Base-by-base conservation (phyloP, 805 yeast species). In the Nakazawaea populi region DNA sequence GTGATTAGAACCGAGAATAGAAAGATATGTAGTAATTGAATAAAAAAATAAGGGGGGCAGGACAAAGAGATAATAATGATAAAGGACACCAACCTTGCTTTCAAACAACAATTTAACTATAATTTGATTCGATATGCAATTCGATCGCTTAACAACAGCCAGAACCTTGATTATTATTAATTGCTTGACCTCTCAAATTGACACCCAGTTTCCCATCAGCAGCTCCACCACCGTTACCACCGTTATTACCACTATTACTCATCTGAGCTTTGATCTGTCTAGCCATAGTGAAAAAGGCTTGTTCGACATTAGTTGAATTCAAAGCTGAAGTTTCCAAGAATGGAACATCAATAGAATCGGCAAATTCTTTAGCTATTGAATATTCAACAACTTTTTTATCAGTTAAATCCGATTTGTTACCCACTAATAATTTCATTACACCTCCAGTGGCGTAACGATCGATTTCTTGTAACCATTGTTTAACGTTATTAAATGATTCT, bases 401-500 rank as follows among this genome's bases (percentile, higher is more conserved):
- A 47, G 86, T 78, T 68, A 94, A 76, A 72, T 92, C 99, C 53
- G 96, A 90, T 76, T 92, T 92, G 76, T 92, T 92, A 62, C 99
- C 99, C 47, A 92, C 98, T 58, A 92, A 77, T 66, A 92, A 77
- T 75, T 92, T 92, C 85, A 89, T 87, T 44, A 92, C 98, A 41
- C 97, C 97, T 55, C 96, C 95, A 18, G 97, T 92, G 49, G 98
- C 99, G 71, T 91, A 92, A 64, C 98, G 85, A 73, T 92, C 99
- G 65, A 92, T 94, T 71, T 92, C 99, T 74, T 91, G 97, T 70
- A 92, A 77, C 99, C 99, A 92, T 73, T 90, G 96, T 73, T 90
- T 91, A 61, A 92, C 97, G 68, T 94, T 90, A 72, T 89, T 89
- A 77, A 92, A 92, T 14, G 90, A 86, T 68, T 89, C 96, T 72